Conservation (phyloP, 139 green algal genomes). For the Ostreobium quekettii region DNA sequence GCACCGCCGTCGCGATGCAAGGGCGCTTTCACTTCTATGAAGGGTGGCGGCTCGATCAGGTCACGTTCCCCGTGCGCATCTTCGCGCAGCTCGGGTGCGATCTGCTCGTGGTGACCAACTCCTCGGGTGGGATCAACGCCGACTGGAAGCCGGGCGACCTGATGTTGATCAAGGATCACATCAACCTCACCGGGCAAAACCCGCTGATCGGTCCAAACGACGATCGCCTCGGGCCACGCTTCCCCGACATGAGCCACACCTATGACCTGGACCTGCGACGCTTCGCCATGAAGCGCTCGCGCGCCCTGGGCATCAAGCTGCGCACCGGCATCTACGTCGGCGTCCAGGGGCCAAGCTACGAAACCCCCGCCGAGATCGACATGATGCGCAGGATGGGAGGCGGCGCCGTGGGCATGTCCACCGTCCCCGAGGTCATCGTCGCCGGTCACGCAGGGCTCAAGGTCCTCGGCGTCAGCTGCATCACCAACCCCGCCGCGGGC, state of each 20-base stretch:
- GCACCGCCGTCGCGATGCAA: conserved; percentile 23
- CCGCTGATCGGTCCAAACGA: conserved; percentile 24
- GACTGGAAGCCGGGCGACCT: conserved; percentile 22
- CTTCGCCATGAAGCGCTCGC: too few species aligned
- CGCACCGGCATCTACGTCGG: conserved; percentile 20
- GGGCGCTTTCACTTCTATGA: conserved; percentile 30
- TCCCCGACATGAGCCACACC: conserved; percentile 18
- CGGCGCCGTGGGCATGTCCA: conserved; percentile 27
- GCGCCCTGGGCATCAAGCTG: conserved; percentile 1
- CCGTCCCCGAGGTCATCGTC: conserved; percentile 27
- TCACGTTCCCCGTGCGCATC: conserved; percentile 24
- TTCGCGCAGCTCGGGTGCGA: conserved; percentile 20
- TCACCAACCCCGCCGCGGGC: conserved; percentile 24
- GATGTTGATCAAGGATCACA: conserved; percentile 23
- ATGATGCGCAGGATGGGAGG: conserved; percentile 22
- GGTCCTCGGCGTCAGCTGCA: conserved; percentile 23
- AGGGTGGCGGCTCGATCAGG: conserved; percentile 25
- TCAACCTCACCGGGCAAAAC: conserved; percentile 28
- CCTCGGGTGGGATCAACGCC: conserved; percentile 27
- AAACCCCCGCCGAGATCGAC: conserved; percentile 26
- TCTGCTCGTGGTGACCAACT: conserved; percentile 23
- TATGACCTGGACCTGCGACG: conserved; percentile 22
- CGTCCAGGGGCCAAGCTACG: conserved; percentile 24
- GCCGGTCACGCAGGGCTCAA: conserved; percentile 18
- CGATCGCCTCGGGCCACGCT: conserved; percentile 19